Base-by-base conservation (phyloP, 202 grass and related monocot species). In the Miscanthus sacchariflorus region DNA sequence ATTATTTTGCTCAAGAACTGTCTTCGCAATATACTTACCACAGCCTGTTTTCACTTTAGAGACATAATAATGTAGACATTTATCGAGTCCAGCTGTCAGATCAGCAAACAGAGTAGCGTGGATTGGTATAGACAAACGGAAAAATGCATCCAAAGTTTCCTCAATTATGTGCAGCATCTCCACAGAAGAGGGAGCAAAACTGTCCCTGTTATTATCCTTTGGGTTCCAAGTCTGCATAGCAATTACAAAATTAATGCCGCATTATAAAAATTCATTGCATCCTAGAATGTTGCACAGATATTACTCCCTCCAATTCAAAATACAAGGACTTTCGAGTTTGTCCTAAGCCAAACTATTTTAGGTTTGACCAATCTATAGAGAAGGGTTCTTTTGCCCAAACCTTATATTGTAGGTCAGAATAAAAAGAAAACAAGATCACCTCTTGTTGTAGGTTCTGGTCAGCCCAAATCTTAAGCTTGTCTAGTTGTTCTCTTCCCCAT, bases 61-160 rank as follows among this genome's bases (percentile, higher is more conserved):
- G 44, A 85, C 81, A 81, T 96, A 96, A 71, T 92, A 43, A 58
- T 91, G 91, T 72, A 96, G 30, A 81, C 81, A 95, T 84, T 54
- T 84, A 88, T 95, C 94, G 9, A 96, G 85, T 70, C 89, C 94
- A 66, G 88, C 46, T 74, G 77, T 85, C 43, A 96, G 89, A 84
- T 95, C 89, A 81, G 94, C 68, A 81, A 96, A 76, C 78, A 92
- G 72, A 68, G 74, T 86, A 84, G 78, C 83, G 78, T 93, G 89
- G 81, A 90, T 82, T 72, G 89, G 77, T 91, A 99, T 91, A 15
- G 89, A 90, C 65, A 96, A 65, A 66, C 80, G 48, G 78, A 95
- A 93, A 90, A 88, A 99, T 9, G 89, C 86, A 76, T 95, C 91
- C 25, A 95, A 86, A 72, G 83, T 92, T 35, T 95, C 96, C 70